Evolutionary conservation across 108 stramenopile genomes (phyloP).

Genomic region (Phaeodactylum tricornutum): DNA sequence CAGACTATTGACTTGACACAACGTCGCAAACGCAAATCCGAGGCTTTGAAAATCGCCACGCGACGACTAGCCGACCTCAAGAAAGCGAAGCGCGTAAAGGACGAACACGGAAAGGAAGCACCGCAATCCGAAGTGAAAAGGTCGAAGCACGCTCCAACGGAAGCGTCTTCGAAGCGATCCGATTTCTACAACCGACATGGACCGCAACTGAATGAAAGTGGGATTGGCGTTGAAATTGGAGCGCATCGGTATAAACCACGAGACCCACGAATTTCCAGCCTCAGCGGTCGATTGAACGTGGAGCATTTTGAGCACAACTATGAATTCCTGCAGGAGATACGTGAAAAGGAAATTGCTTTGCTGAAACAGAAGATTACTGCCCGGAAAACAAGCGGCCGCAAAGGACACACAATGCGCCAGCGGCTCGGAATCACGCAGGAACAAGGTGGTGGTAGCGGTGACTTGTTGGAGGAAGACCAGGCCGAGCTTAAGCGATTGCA

Average conservation of each 20-base stretch:
- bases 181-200: constrained; percentile 58
- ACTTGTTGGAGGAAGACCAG: constrained; percentile 59
- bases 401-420: constrained; percentile 50
- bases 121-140: constrained; percentile 10
- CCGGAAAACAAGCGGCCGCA: constrained; percentile 56
- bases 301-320: constrained; percentile 70
- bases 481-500: constrained; percentile 44
- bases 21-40: too few relatives aligned
- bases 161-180: constrained; percentile 66
- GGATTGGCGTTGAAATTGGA: constrained; percentile 77
- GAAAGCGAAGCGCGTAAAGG: too few relatives aligned
- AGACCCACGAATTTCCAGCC: constrained; percentile 64
- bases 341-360: constrained; percentile 57
- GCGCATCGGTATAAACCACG: constrained; percentile 72
- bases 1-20: too few relatives aligned
- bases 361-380: constrained; percentile 51
- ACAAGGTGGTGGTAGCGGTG: constrained; percentile 9
- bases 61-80: too few relatives aligned
- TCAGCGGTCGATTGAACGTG: constrained; percentile 61
- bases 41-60: too few relatives aligned
- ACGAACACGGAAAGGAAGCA: too few relatives aligned
- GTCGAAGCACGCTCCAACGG: constrained; percentile 71
- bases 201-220: constrained; percentile 52
- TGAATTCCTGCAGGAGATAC: constrained; percentile 64
- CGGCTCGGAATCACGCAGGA: constrained; percentile 52